Conservation (phyloP, 1,284 basidiomycete genomes). For the Ganoderma sinense region DNA sequence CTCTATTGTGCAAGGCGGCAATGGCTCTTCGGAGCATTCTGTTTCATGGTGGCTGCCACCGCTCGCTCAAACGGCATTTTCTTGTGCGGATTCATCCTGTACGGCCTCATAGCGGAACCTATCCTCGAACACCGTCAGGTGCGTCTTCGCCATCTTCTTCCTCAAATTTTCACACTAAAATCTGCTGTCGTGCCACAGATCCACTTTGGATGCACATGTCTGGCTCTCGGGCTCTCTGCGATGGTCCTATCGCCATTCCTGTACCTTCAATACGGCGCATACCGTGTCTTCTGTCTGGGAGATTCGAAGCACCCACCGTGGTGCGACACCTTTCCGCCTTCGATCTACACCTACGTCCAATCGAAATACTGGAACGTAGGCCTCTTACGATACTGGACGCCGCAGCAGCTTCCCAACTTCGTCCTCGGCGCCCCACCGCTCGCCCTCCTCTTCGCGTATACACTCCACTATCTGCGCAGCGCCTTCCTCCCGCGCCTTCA, state of each 20-base stretch:
- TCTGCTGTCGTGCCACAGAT: conserved; percentile 38
- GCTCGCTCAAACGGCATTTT: conserved; percentile 90
- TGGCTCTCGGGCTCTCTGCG: conserved; percentile 50
- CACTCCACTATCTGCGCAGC: conserved; percentile 44
- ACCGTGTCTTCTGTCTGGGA: conserved; percentile 36
- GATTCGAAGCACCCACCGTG: conserved; percentile 49
- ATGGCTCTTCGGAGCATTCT: conserved; percentile 63
- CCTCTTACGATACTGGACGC: conserved; percentile 88
- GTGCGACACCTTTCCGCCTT: conserved; percentile 71
- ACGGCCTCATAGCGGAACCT: conserved; percentile 68
- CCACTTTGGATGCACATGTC: conserved; percentile 37
- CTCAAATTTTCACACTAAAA: neutral
- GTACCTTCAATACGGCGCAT: conserved; percentile 73
- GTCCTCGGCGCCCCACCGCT: conserved; percentile 81
- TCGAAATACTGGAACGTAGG: conserved; percentile 89
- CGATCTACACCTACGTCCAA: conserved; percentile 89
- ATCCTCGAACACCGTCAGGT: conserved; percentile 49
- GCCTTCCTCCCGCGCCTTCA: conserved; percentile 27
- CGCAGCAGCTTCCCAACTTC: conserved; percentile 89
- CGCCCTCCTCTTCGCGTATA: conserved; percentile 55
- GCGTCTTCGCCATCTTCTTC: conserved; percentile 16
- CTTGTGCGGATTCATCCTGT: conserved; percentile 77
- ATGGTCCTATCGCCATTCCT: conserved; percentile 71
- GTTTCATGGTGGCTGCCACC: conserved; percentile 69
- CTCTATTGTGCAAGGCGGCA: conserved; percentile 56